Base-by-base conservation (phyloP, 2,329 filamentous ascomycete species). In the Aspergillus pseudoterreus region DNA sequence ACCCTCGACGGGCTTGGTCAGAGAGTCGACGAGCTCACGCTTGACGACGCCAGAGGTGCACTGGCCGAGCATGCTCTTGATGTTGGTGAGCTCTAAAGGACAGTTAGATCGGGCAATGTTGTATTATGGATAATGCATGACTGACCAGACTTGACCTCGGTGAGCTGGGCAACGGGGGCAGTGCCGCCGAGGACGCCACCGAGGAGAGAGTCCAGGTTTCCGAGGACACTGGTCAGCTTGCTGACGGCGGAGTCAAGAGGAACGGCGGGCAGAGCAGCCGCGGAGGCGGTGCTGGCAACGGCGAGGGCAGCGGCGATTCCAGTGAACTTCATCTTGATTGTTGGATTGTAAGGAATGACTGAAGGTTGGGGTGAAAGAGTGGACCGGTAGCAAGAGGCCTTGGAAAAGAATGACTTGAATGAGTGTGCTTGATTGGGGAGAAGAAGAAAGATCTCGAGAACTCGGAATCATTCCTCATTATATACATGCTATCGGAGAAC, bases 291-390 rank as follows among this genome's bases (percentile, higher is more conserved):
- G 55, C 66, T 57, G 49, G 62, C 63, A 47, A 70, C 39, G 39
- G 66, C 66, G 22, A 71, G 56, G 33, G 67, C 63, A 48, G 64
- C 49, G 38, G 63, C 44, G 47, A 71, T 57, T 60, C 64, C 64
- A 57, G 65, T 64, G 63, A 71, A 65, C 65, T 70, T 71, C 69
- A 71, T 71, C 53, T 39, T 68, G 52, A 51, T 51, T 46, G 44
- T 58, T 50, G 44, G 36, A 41, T 39, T 50, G 42, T 52, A 64
- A 64, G 51, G 57, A 67, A 54, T 59, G 63, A 62, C 53, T 59
- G 44, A 22, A 38, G 15, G 50, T 49, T 47, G 44, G 27, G 32
- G 36, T 19, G 17, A 55, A 54, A 24, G 53, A 62, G 43, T 50
- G 54, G 27, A 30, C 47, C 46, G 51, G 36, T 45, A 46, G 38